phyloP scores from a whole-genome alignment of 345 rosid species.

The Euclidium syriacum region DNA sequence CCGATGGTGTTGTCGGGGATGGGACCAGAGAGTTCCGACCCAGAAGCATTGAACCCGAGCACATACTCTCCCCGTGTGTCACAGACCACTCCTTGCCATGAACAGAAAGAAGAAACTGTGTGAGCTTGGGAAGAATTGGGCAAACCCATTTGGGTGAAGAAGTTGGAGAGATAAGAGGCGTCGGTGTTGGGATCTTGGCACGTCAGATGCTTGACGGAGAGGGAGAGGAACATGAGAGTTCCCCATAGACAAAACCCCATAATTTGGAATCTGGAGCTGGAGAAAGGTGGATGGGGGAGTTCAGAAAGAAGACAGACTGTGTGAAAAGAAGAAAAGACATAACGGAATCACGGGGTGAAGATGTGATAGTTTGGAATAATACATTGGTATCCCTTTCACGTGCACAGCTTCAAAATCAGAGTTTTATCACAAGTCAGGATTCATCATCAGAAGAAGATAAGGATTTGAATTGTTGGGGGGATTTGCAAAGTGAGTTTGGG shows the following conservation, averaged over 20 bases:
- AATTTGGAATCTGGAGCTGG: slow-evolving; percentile 22
- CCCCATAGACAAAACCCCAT: slow-evolving; percentile 53
- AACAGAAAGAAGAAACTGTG: slow-evolving; percentile 53
- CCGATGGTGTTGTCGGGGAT: slow-evolving; percentile 85
- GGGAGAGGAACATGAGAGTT: slow-evolving; percentile 47
- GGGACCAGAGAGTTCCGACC: slow-evolving; percentile 60
- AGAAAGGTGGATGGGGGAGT: neutral
- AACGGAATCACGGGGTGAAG: slow-evolving; percentile 29
- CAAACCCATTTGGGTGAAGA: slow-evolving; percentile 49
- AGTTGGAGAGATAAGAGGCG: slow-evolving; percentile 56
- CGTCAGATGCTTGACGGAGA: slow-evolving; percentile 43
- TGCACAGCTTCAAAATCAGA: slow-evolving; percentile 20
- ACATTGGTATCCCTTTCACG: slow-evolving; percentile 26
- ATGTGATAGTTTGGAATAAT: slow-evolving; percentile 29
- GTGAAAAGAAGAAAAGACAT: slow-evolving; percentile 29
- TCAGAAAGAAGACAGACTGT: slow-evolving; percentile 18
- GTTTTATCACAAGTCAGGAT: slow-evolving; percentile 10
- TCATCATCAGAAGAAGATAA: slow-evolving; percentile 23
- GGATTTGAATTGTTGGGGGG: neutral
- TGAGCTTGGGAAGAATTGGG: slow-evolving; percentile 26
- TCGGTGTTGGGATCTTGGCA: slow-evolving; percentile 79
- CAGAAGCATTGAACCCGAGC: slow-evolving; percentile 40
- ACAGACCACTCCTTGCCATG: slow-evolving; percentile 64
- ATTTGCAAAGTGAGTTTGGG: slow-evolving; percentile 21
- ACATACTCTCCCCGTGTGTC: slow-evolving; percentile 43